Evolutionary conservation across 257 asterid species (phyloP).

Genomic region (Solanum sparsipilum): DNA sequence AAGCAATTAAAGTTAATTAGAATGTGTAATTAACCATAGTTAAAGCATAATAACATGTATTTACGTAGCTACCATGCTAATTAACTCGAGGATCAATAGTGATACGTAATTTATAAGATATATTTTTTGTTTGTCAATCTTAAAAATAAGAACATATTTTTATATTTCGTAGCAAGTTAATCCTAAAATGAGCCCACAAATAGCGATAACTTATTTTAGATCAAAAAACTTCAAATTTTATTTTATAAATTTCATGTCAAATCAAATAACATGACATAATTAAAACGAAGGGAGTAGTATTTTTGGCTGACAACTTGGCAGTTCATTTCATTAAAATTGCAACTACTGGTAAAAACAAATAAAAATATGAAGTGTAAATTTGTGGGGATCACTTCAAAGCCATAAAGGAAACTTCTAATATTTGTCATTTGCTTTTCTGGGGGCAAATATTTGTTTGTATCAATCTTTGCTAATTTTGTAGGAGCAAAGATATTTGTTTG

Average conservation of each 20-base stretch:
- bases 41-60: background rate
- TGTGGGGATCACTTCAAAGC: background rate
- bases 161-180: no score
- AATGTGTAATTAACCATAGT: background rate
- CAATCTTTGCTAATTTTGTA: background rate
- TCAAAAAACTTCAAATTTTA: no score
- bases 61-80: no score
- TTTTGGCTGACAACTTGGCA: background rate
- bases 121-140: no score
- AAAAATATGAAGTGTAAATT: background rate
- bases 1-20: background rate
- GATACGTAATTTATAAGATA: no score
- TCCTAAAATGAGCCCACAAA: no score
- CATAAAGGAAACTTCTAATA: background rate
- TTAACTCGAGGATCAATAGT: no score
- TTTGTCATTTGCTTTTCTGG: background rate
- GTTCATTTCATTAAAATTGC: background rate
- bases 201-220: no score
- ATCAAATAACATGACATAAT: no score
- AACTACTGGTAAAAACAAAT: background rate
- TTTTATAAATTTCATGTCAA: background rate
- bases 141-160: no score
- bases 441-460: background rate
- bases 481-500: background rate
- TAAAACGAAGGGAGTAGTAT: background rate